Evolutionary conservation across 805 yeast species (phyloP), one percentile per base, ranked within the genome.

Genomic region (Hanseniaspora occidentalis): DNA sequence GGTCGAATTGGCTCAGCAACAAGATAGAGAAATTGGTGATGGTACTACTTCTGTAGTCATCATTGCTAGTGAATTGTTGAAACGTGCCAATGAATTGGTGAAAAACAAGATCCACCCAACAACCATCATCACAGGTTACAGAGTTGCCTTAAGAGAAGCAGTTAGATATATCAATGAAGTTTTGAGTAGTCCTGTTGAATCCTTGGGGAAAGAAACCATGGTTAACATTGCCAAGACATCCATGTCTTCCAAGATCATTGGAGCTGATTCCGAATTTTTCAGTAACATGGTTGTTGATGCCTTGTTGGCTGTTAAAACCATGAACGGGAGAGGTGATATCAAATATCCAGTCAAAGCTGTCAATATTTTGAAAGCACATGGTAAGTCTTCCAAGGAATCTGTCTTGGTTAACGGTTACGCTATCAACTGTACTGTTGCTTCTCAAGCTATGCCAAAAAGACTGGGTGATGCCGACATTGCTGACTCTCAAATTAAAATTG

Each of bases 1-100:
- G 43, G 98, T 92, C 38, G 97, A 92, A 57, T 71, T 92, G 56
- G 98, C 98, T 2, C 96, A 92, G 61, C 97, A 92, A 62, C 99
- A 92, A 67, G 99, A 92, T 61, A 76, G 95, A 54, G 99, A 92
- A 64, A 96, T 92, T 40, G 98, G 96, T 45, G 97, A 88, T 57
- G 97, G 97, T 51, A 88, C 99, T 35, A 92, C 99, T 0, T 83
- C 95, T 13, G 98, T 92, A 38, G 98, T 92, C 31, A 86, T 92
- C 46, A 79, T 94, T 57, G 97, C 98, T 19, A 73, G 94, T 26
- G 99, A 92, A 64, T 66, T 92, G 42, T 69, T 92, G 54, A 83
- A 83, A 54, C 74, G 95, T 48, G 98, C 98, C 31, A 85, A 86
- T 61, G 96, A 88, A 51, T 69, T 92, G 48, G 96, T 92, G 37